Conservation (phyloP, 208 protist genomes). For the Baffinella frigidus region DNA sequence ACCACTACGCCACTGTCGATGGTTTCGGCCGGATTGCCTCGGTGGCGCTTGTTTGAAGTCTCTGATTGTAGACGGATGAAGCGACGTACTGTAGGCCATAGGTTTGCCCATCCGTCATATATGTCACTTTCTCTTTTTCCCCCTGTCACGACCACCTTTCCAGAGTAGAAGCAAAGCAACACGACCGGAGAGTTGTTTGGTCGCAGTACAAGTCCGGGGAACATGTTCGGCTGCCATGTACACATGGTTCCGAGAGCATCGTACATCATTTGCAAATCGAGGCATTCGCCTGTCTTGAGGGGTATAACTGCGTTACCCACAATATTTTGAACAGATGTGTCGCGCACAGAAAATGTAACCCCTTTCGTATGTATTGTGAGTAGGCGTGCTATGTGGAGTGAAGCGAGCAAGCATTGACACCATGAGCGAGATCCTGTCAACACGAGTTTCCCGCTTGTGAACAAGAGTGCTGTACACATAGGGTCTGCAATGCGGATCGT, state of each 20-base stretch:
- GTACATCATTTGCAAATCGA: background rate
- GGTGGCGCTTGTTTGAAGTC: too few species aligned
- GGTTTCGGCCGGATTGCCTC: too few species aligned
- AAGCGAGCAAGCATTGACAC: background rate
- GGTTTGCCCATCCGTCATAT: background rate
- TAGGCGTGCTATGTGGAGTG: background rate
- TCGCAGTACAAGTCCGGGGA: background rate
- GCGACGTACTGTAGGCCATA: too few species aligned
- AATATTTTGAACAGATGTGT: background rate
- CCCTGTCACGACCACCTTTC: background rate
- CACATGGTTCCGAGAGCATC: background rate
- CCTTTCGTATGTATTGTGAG: background rate
- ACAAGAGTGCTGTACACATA: background rate
- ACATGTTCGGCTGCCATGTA: background rate
- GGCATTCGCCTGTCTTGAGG: background rate
- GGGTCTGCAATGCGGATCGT: constrained; percentile 3
- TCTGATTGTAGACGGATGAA: too few species aligned
- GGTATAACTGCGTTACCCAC: background rate
- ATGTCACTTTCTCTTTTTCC: background rate
- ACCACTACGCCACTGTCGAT: too few species aligned
- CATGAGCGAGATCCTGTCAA: background rate
- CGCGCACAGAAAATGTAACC: background rate
- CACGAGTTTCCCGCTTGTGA: constrained; percentile 2
- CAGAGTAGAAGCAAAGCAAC: background rate
- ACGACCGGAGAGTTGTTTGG: background rate